Conservation (phyloP, 768 basidiomycete species). For the Suillus decipiens region DNA sequence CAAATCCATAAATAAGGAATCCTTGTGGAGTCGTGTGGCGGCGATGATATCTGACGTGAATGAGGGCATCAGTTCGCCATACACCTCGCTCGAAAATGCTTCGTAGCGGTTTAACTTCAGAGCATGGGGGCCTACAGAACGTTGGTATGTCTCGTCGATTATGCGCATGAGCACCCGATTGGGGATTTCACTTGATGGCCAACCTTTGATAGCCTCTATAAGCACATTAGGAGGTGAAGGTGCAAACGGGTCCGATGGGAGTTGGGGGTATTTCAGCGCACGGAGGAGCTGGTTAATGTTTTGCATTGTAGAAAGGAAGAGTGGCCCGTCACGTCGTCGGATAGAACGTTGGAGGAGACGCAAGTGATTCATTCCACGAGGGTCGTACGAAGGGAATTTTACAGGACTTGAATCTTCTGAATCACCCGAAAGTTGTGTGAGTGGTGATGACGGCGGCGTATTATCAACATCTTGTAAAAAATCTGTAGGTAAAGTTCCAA, state of each 20-base stretch:
- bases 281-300: conserved; percentile 64
- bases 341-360: conserved; percentile 71
- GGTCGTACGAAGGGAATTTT: conserved; percentile 30
- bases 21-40: conserved; percentile 50
- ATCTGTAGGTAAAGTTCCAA: conserved; percentile 63
- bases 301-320: conserved; percentile 64
- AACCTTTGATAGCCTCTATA: conserved; percentile 46
- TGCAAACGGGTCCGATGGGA: conserved; percentile 53
- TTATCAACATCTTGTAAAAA: conserved; percentile 25
- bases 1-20: conserved; percentile 76
- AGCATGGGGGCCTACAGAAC: conserved; percentile 90
- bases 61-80: conserved; percentile 86
- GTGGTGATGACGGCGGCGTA: conserved; percentile 35
- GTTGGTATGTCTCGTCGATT: conserved; percentile 90
- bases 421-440: conserved; percentile 29
- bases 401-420: conserved; percentile 35
- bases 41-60: conserved; percentile 59
- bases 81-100: conserved; percentile 83
- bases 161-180: conserved; percentile 71
- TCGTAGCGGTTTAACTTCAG: conserved; percentile 77
- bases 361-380: conserved; percentile 42
- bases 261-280: conserved; percentile 62
- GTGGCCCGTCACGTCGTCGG: conserved; percentile 66
- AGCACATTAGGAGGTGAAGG: conserved; percentile 49
- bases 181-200: conserved; percentile 58